phyloP scores from a whole-genome alignment of 1,139 yeast genomes.

The Meyerozyma carpophila region DNA sequence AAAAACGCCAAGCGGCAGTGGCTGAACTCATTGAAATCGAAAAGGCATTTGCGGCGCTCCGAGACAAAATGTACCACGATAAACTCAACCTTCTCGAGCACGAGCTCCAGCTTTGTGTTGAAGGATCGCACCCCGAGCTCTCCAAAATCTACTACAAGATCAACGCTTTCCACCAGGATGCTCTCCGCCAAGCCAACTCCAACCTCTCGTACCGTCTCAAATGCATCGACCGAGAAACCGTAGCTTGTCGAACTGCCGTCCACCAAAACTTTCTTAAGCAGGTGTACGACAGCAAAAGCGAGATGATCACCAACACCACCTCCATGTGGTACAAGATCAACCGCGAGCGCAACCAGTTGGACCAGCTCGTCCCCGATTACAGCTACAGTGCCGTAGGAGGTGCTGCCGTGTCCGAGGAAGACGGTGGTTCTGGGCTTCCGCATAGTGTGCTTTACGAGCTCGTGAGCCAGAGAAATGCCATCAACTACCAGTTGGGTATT shows the following conservation, averaged over 20 bases:
- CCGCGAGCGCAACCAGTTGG: slow-evolving; percentile 82
- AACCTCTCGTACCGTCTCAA: slow-evolving; percentile 67
- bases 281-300: slow-evolving; percentile 61
- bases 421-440: slow-evolving; percentile 1
- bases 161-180: slow-evolving; percentile 64
- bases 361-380: slow-evolving; percentile 53
- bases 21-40: slow-evolving; percentile 73
- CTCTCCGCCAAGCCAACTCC: slow-evolving; percentile 61
- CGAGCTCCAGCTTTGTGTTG: slow-evolving; percentile 80
- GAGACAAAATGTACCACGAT: slow-evolving; percentile 73
- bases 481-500: slow-evolving; percentile 51
- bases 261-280: slow-evolving; percentile 81
- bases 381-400: slow-evolving; percentile 23
- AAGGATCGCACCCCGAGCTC: slow-evolving; percentile 87
- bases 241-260: slow-evolving; percentile 71
- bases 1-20: slow-evolving; percentile 57
- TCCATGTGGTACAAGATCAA: slow-evolving; percentile 90
- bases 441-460: slow-evolving; percentile 40
- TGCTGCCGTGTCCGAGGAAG: slow-evolving; percentile 5
- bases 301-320: slow-evolving; percentile 69
- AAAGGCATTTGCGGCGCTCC: slow-evolving; percentile 73
- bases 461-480: slow-evolving; percentile 49
- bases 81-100: slow-evolving; percentile 71
- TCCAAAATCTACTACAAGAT: slow-evolving; percentile 64
- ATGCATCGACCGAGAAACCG: slow-evolving; percentile 75